These are phyloP conservation scores for Chlorophyllum brunneum DNA, from an alignment of 768 basidiomycete genomes.

Conservation along the genomic window DNA sequence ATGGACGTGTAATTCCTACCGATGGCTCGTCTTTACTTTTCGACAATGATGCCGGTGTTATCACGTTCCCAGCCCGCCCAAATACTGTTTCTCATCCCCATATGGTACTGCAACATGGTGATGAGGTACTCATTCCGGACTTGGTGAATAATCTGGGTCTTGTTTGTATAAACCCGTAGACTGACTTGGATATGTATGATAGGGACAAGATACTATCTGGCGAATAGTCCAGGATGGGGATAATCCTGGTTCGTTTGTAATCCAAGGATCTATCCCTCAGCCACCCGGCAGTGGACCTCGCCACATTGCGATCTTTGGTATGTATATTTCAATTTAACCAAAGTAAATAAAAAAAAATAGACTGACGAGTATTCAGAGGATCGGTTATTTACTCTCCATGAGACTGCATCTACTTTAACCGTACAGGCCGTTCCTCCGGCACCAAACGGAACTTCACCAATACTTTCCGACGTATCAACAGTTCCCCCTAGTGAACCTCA, in stretches of 20 bases:
- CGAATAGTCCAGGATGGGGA: constrained; percentile 44
- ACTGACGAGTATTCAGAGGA: constrained; percentile 32
- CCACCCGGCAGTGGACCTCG: constrained; percentile 68
- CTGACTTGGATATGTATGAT: no score
- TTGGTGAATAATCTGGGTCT: constrained; percentile 44
- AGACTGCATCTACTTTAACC: constrained; percentile 52
- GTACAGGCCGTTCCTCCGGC: constrained; percentile 53
- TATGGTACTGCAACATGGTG: constrained; percentile 52
- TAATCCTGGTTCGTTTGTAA: constrained; percentile 45
- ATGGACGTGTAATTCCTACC: constrained; percentile 50
- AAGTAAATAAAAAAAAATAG: constrained; percentile 26
- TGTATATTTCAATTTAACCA: constrained; percentile 29
- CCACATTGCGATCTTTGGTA: constrained; percentile 28
- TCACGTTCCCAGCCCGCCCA: constrained; percentile 48
- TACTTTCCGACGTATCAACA: constrained; percentile 48
- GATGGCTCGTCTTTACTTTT: constrained; percentile 30
- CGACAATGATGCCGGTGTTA: constrained; percentile 31
- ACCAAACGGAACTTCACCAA: constrained; percentile 44
- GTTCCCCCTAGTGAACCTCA: constrained; percentile 33
- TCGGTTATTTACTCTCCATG: constrained; percentile 50
- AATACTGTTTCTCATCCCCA: constrained; percentile 60
- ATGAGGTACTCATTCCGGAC: constrained; percentile 63
- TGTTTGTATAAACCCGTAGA: no score
- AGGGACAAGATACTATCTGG: constrained; percentile 74
- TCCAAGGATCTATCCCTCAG: constrained; percentile 60